Base-by-base conservation (phyloP, 176 grass and related monocot genomes). In the Aegilops umbellulata region DNA sequence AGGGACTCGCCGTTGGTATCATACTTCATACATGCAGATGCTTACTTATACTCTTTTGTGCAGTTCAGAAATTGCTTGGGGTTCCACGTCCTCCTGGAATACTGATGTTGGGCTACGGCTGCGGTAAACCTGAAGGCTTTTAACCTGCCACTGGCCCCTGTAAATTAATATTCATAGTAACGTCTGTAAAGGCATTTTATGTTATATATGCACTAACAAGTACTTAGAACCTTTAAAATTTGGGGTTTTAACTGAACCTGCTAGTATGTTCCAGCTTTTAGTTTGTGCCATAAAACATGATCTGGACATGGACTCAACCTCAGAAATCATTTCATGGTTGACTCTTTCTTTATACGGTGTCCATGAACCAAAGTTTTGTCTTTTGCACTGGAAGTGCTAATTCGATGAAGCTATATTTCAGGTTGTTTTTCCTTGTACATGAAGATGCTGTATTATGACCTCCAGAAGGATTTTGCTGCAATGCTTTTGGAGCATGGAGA, bases 351-450 rank as follows among this genome's bases (percentile, higher is more conserved):
- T 17, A 47, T 27, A 24, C 2, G 22, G 5, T 25, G 36, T 46
- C 70, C n/a, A 73, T 74, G 38, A 14, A 24, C 12, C 71, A 47
- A 74, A 17, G 7, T 44, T 27, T 16, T 71, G 34, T 78, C 30
- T 26, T 82, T 70, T 86, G 30, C 13, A 24, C 73, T 63, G 38
- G 25, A 71, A 78, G 23, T 78, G 4, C 69, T 49, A 27, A 86
- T 35, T 79, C 39, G 69, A 31, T 34, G 79, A 65, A 65, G 74
- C 30, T 64, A 78, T 27, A 30, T 79, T 63, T 72, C 88, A 90
- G 84, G 63, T 8, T 1, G 9, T 4, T 26, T 44, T 36, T 57
- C 19, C 14, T 0, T 83, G 0, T 0, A 0, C 0, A 38, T 32
- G 19, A 73, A 42, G 31, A 1, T 5, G 3, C 14, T 8, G 6